These are phyloP conservation scores for Hirsutella rhossiliensis DNA, from an alignment of 2,329 filamentous ascomycete genomes.

Conservation along the genomic window DNA sequence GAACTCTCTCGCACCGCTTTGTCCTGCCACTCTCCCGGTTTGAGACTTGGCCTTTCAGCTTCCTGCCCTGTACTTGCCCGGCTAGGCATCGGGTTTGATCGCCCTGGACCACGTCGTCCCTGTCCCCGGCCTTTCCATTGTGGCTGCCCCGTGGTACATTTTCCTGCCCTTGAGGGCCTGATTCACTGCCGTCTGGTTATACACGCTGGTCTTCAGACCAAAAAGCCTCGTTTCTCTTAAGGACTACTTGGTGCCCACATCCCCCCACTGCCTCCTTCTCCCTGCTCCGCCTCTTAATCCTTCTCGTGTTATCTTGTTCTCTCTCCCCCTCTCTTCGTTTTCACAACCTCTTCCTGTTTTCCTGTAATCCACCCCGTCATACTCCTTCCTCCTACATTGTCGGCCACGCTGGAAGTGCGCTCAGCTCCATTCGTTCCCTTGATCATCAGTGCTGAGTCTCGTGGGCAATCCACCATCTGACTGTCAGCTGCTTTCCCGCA, in stretches of 20 bases:
- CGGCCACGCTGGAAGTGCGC: constrained; percentile 1
- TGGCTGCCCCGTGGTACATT: too few relatives aligned
- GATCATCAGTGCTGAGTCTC: neutral
- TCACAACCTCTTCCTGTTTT: neutral
- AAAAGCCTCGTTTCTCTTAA: neutral
- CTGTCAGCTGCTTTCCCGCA: neutral
- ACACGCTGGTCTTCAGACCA: neutral
- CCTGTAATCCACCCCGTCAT: neutral
- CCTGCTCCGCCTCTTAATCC: neutral
- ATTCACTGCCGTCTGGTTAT: neutral
- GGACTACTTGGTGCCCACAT: neutral
- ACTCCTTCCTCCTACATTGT: neutral
- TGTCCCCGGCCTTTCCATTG: too few relatives aligned
- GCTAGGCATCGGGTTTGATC: too few relatives aligned
- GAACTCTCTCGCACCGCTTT: too few relatives aligned
- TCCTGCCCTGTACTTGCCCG: too few relatives aligned
- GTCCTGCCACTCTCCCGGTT: too few relatives aligned
- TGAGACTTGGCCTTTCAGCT: too few relatives aligned
- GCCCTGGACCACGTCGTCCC: too few relatives aligned
- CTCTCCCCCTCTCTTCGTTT: neutral
- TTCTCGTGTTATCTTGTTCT: neutral
- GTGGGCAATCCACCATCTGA: neutral
- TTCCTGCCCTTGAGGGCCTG: too few relatives aligned
- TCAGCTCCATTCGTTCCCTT: neutral
- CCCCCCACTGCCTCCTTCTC: neutral